phyloP scores from a whole-genome alignment of 2,329 filamentous ascomycete genomes.

The Fusarium vanettenii region DNA sequence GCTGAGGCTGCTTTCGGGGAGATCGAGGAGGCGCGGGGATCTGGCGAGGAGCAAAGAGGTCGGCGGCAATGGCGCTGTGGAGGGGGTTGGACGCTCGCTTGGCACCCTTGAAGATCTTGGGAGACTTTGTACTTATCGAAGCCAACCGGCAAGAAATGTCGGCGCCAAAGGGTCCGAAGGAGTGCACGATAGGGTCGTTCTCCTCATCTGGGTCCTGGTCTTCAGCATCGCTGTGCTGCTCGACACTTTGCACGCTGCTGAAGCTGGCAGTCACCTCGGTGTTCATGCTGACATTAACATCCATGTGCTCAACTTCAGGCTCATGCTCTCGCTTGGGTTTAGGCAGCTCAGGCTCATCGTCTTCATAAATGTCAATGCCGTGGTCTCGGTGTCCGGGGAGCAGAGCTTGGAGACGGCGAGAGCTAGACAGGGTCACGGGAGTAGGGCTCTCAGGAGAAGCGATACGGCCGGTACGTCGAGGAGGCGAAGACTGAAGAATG shows the following conservation, averaged over 20 bases:
- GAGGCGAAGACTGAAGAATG: slow-evolving; percentile 69
- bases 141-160: slow-evolving; percentile 86
- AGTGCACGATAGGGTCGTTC: slow-evolving; percentile 92
- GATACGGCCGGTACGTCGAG: slow-evolving; percentile 68
- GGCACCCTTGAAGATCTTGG: slow-evolving; percentile 55
- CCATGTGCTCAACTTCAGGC: slow-evolving; percentile 32
- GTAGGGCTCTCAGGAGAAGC: slow-evolving; percentile 80
- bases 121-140: slow-evolving; percentile 78
- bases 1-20: slow-evolving; percentile 33
- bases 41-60: slow-evolving; percentile 38
- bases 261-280: slow-evolving; percentile 65
- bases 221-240: slow-evolving; percentile 61
- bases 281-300: slow-evolving; percentile 58
- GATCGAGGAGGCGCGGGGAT: slow-evolving; percentile 38
- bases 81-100: slow-evolving; percentile 38
- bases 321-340: slow-evolving; percentile 56
- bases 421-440: slow-evolving; percentile 56
- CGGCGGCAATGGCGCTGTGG: slow-evolving; percentile 35
- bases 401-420: slow-evolving; percentile 58
- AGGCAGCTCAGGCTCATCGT: slow-evolving; percentile 67
- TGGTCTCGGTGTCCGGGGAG: slow-evolving; percentile 54
- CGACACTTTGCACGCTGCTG: slow-evolving; percentile 55
- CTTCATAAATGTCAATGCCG: slow-evolving; percentile 79
- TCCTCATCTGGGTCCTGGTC: slow-evolving; percentile 88
- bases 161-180: slow-evolving; percentile 89